A percentile compares a stretch with the other conserved stretches of the same genome.
These are phyloP conservation scores for Uncinocarpus reesii DNA, from an alignment of 2,329 filamentous ascomycete genomes.

Conservation along the genomic window DNA sequence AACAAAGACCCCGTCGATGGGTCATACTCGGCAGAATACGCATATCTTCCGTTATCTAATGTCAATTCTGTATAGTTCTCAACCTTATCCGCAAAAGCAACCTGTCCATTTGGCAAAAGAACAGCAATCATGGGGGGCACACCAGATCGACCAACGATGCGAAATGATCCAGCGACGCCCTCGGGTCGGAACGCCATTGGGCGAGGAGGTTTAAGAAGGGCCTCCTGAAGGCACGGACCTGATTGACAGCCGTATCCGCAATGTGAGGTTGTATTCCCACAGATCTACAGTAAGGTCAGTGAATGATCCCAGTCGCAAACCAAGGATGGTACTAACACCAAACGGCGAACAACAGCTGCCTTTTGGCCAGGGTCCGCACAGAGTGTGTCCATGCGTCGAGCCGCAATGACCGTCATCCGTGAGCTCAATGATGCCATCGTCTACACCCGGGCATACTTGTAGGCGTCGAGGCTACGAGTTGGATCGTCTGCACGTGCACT, in stretches of 20 bases:
- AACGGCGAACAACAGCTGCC: conserved; percentile 50
- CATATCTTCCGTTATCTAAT: conserved; percentile 45
- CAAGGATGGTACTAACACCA: conserved; percentile 38
- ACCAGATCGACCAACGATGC: conserved; percentile 45
- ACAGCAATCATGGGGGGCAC: conserved; percentile 56
- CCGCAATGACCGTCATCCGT: conserved; percentile 44
- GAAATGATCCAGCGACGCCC: conserved; percentile 39
- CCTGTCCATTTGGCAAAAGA: conserved; percentile 49
- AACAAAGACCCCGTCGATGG: conserved; percentile 40
- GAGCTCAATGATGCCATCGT: neutral
- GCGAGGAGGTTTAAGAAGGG: conserved; percentile 4
- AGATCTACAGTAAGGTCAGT: conserved; percentile 22
- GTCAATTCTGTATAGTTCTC: conserved; percentile 52
- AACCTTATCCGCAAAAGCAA: conserved; percentile 54
- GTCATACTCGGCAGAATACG: conserved; percentile 52
- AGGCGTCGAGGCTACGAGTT: neutral
- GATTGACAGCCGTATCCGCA: conserved; percentile 50
- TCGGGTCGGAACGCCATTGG: conserved; percentile 9
- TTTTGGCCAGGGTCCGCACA: conserved; percentile 45
- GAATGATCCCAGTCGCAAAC: neutral
- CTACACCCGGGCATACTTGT: neutral
- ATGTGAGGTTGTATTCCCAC: conserved; percentile 37
- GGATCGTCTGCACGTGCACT: conserved; percentile 1
- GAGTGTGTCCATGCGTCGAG: conserved; percentile 37
- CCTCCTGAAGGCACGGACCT: conserved; percentile 36